Evolutionary conservation across 352 stramenopile species (phyloP).

Genomic region (Pythium insidiosum): DNA sequence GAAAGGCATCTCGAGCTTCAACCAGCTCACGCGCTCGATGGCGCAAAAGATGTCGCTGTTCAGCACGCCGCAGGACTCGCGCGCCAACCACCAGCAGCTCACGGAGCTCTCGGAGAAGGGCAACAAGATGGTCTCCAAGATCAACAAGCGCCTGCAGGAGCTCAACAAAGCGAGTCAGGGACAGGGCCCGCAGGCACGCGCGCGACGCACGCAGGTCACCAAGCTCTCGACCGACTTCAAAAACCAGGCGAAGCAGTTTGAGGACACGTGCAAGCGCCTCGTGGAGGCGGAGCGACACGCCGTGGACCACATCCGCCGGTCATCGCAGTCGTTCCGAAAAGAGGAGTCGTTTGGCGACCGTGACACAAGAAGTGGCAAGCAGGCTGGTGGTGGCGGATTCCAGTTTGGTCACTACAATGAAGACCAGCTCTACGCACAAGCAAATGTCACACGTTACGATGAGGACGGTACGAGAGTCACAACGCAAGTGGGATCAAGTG

Average conservation of each 20-base stretch:
- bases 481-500: too few relatives aligned
- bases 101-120: constrained; percentile 79
- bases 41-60: constrained; percentile 85
- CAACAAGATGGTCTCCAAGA: constrained; percentile 72
- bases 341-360: constrained; percentile 8
- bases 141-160: constrained; percentile 68
- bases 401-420: constrained; percentile 80
- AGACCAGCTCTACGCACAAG: constrained; percentile 84
- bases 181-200: constrained; percentile 30
- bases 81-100: constrained; percentile 73
- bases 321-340: constrained; percentile 58
- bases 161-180: constrained; percentile 54
- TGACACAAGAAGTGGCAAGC: neutral
- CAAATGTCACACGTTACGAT: constrained; percentile 77
- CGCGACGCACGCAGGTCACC: constrained; percentile 57
- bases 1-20: constrained; percentile 83
- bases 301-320: constrained; percentile 74
- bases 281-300: constrained; percentile 65
- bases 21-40: constrained; percentile 78
- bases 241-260: constrained; percentile 66
- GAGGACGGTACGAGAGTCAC: constrained; percentile 61
- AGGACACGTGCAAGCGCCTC: constrained; percentile 60
- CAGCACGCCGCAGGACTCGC: constrained; percentile 74
- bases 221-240: constrained; percentile 86
- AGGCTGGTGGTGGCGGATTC: constrained; percentile 1